These are phyloP conservation scores for Scheffersomyces insectosa DNA, from an alignment of 1,139 yeast species.

Conservation along the genomic window DNA sequence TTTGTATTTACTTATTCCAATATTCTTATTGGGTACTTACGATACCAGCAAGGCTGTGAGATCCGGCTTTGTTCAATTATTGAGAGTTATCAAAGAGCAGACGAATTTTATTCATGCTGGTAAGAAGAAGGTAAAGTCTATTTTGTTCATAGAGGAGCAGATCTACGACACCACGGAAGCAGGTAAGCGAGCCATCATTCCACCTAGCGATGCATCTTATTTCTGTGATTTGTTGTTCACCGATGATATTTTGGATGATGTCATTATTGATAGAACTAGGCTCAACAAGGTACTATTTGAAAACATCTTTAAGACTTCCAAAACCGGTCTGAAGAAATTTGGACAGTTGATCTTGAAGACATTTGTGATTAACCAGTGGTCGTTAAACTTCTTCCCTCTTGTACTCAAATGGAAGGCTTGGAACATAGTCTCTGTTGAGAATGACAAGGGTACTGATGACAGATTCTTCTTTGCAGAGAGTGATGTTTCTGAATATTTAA, in stretches of 20 bases:
- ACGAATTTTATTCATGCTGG: conserved; percentile 18
- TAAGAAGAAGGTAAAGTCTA: conserved; percentile 23
- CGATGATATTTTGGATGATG: conserved; percentile 27
- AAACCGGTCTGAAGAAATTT: conserved; percentile 34
- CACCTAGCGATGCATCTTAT: conserved; percentile 61
- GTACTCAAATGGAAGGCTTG: conserved; percentile 36
- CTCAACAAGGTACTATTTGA: conserved; percentile 27
- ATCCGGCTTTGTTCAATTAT: conserved; percentile 24
- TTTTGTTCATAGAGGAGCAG: conserved; percentile 40
- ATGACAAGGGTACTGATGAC: conserved; percentile 28
- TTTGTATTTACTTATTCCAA: conserved; percentile 38
- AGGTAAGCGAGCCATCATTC: conserved; percentile 51
- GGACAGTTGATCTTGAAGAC: conserved; percentile 39
- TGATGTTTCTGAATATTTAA: conserved; percentile 30
- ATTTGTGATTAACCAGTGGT: conserved; percentile 47
- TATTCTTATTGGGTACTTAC: conserved; percentile 36
- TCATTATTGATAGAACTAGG: conserved; percentile 30
- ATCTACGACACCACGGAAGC: conserved; percentile 42
- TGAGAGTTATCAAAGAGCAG: conserved; percentile 20
- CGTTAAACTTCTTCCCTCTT: conserved; percentile 31
- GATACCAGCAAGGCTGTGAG: conserved; percentile 33
- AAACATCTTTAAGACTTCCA: conserved; percentile 29
- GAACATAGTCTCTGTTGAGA: conserved; percentile 28
- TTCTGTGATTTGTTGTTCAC: conserved; percentile 47
- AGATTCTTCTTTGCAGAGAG: conserved; percentile 30